Evolutionary conservation across 768 basidiomycete genomes (phyloP).

Genomic region (Coprinopsis cinerea): DNA sequence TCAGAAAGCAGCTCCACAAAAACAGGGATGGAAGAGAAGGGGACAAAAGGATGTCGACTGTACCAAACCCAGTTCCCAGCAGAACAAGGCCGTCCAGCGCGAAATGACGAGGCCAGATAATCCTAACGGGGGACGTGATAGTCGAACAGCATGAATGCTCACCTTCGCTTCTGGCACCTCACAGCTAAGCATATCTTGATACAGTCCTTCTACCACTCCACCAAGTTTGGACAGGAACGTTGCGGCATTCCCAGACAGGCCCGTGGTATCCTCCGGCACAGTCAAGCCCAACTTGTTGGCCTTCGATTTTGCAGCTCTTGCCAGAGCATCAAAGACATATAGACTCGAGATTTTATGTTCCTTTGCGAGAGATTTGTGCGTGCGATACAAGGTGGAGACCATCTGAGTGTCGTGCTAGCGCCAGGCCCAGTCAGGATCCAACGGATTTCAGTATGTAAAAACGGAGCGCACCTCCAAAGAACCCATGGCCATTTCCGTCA

Average conservation of each 20-base stretch:
- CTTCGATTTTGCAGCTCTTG: slow-evolving; percentile 71
- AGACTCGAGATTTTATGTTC: slow-evolving; percentile 78
- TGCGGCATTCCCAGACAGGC: slow-evolving; percentile 62
- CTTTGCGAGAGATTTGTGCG: slow-evolving; percentile 72
- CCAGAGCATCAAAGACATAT: slow-evolving; percentile 90
- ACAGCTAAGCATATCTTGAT: slow-evolving; percentile 73
- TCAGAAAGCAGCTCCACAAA: too few relatives aligned
- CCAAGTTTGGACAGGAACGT: slow-evolving; percentile 88
- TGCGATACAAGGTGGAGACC: slow-evolving; percentile 83
- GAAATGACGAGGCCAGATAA: too few relatives aligned
- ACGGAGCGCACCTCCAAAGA: slow-evolving; percentile 60
- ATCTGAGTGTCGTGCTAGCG: slow-evolving; percentile 79
- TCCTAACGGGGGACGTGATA: too few relatives aligned
- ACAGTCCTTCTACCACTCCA: slow-evolving; percentile 83
- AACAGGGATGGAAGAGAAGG: too few relatives aligned
- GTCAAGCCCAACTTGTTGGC: slow-evolving; percentile 58
- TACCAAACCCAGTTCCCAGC: too few relatives aligned
- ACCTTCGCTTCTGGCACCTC: slow-evolving; percentile 78
- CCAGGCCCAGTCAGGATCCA: slow-evolving; percentile 1
- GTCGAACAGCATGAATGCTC: slow-evolving; percentile 41
- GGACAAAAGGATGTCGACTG: too few relatives aligned
- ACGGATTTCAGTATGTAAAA: not conserved
- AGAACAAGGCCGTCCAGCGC: too few relatives aligned
- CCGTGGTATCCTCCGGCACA: slow-evolving; percentile 50
- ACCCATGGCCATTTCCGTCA: slow-evolving; percentile 75